Evolutionary conservation across 2,329 filamentous ascomycete species (phyloP).

Genomic region (Corniculantispora saksenae): DNA sequence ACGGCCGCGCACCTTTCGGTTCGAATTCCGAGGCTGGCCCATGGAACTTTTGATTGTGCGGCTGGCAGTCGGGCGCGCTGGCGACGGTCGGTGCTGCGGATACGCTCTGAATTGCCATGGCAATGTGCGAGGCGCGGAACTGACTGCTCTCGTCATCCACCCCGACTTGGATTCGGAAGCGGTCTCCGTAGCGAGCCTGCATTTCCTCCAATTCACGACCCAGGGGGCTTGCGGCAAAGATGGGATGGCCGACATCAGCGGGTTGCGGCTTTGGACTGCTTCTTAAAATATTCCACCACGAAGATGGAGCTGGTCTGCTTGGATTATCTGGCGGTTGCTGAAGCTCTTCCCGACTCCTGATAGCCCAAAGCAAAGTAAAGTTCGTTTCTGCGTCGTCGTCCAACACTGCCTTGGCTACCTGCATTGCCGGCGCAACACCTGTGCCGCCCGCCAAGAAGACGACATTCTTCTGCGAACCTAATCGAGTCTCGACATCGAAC

Average conservation of each 20-base stretch:
- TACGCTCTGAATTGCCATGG: conserved; percentile 29
- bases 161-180: conserved; percentile 70
- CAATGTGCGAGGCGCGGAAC: conserved; percentile 58
- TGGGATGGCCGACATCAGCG: conserved; percentile 25
- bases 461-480: conserved; percentile 45
- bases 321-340: conserved; percentile 26
- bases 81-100: neutral
- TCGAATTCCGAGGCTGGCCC: conserved; percentile 18
- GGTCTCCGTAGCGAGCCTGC: conserved; percentile 55
- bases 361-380: conserved; percentile 81
- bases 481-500: conserved; percentile 48
- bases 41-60: conserved; percentile 18
- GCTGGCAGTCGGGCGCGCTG: conserved; percentile 10
- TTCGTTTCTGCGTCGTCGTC: conserved; percentile 32
- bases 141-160: conserved; percentile 77
- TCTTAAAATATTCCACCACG: conserved; percentile 30
- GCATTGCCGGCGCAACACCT: conserved; percentile 85
- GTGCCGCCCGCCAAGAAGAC: conserved; percentile 91
- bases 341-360: conserved; percentile 60
- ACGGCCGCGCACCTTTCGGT: conserved; percentile 21
- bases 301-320: conserved; percentile 16
- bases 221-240: conserved; percentile 46
- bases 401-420: conserved; percentile 68
- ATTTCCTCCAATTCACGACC: conserved; percentile 64
- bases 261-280: conserved; percentile 16